Conservation (phyloP, 169 alveolate species). For the Cryptosporidium ryanae region DNA sequence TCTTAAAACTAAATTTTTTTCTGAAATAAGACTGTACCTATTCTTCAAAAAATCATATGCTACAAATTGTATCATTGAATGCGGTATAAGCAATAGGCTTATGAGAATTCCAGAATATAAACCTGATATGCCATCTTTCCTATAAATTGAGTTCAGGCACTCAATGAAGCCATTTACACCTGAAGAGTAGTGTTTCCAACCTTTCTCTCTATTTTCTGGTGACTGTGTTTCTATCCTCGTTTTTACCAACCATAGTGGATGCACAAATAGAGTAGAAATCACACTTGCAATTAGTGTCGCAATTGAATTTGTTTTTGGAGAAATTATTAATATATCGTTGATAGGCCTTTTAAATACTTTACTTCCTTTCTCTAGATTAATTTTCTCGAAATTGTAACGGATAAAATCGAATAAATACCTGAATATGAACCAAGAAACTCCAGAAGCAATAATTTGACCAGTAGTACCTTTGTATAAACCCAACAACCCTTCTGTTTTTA, state of each 20-base stretch:
- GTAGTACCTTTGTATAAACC: conserved; percentile 42
- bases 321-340: neutral
- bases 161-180: conserved; percentile 52
- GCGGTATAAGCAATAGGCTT: conserved; percentile 43
- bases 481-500: conserved; percentile 28
- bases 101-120: conserved; percentile 44
- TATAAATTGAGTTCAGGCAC: conserved; percentile 25
- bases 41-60: conserved; percentile 27
- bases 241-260: conserved; percentile 64
- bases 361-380: neutral
- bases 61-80: conserved; percentile 44
- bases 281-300: conserved; percentile 53
- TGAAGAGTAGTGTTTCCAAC: conserved; percentile 64
- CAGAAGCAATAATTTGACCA: conserved; percentile 61
- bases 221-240: conserved; percentile 66
- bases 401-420: conserved; percentile 43
- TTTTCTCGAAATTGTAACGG: conserved; percentile 20
- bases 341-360: neutral
- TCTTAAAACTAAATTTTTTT: neutral
- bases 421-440: conserved; percentile 65
- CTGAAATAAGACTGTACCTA: neutral
- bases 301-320: conserved; percentile 44
- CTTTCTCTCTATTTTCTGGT: conserved; percentile 6
- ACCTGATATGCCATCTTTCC: conserved; percentile 26
- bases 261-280: conserved; percentile 52